Conservation (phyloP, 225 moss, liverwort and hornwort genomes). For the Lunularia cruciata region DNA sequence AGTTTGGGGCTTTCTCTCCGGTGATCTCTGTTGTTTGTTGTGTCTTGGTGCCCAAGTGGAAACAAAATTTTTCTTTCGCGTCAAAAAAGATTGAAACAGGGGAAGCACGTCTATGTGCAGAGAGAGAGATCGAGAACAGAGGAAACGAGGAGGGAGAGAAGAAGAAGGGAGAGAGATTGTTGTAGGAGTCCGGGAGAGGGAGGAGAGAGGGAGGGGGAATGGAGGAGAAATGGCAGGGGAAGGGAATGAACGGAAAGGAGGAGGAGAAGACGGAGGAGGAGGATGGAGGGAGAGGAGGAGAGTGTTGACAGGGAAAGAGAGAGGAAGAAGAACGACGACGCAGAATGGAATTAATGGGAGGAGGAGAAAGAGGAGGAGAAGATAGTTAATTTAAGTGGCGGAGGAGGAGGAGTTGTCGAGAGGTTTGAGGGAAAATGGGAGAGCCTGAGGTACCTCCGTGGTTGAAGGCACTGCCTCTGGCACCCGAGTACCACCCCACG, state of each 20-base stretch:
- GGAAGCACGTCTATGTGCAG: neutral
- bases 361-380: slow-evolving; percentile 27
- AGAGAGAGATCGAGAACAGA: neutral
- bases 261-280: too few relatives aligned
- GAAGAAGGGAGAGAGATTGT: neutral
- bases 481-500: slow-evolving; percentile 91
- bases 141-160: neutral
- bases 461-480: slow-evolving; percentile 72
- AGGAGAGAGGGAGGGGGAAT: slow-evolving; percentile 15
- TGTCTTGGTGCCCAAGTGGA: neutral
- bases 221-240: slow-evolving; percentile 37
- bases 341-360: slow-evolving; percentile 21
- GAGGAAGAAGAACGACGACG: slow-evolving; percentile 1
- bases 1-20: slow-evolving; percentile 7
- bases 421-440: slow-evolving; percentile 41
- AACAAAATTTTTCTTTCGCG: neutral
- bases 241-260: slow-evolving; percentile 1
- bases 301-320: slow-evolving; percentile 23
- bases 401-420: slow-evolving; percentile 20
- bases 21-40: neutral
- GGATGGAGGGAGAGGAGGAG: slow-evolving; percentile 6
- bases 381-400: slow-evolving; percentile 22
- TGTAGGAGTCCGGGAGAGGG: slow-evolving; percentile 7
- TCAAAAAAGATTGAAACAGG: slow-evolving; percentile 9
- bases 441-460: slow-evolving; percentile 68